Conservation (phyloP, 1,139 yeast species). For the Candida mesenterica region DNA sequence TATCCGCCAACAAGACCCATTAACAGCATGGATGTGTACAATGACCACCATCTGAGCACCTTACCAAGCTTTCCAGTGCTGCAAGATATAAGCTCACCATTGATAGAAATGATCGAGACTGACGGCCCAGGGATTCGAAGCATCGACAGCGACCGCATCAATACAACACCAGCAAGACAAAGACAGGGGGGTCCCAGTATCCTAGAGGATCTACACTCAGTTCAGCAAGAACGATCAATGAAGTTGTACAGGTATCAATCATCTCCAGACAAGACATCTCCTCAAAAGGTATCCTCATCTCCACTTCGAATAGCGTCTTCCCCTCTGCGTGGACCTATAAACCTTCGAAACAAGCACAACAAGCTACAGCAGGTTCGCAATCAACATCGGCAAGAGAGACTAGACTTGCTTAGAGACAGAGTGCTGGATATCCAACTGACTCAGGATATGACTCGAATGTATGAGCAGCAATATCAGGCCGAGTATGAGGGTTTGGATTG, state of each 20-base stretch:
- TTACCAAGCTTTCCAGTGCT: background rate
- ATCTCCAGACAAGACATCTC: conserved; percentile 7
- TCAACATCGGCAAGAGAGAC: conserved; percentile 25
- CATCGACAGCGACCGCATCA: background rate
- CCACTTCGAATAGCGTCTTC: background rate
- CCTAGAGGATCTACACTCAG: conserved; percentile 10
- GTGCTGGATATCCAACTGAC: conserved; percentile 23
- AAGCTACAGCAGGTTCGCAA: conserved; percentile 29
- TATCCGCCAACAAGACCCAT: background rate
- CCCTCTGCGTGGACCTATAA: conserved; percentile 11
- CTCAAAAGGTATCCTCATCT: background rate
- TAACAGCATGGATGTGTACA: background rate
- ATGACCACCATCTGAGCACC: background rate
- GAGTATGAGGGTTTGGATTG: conserved; percentile 22
- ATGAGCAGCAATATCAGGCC: conserved; percentile 18
- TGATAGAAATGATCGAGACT: too few species aligned
- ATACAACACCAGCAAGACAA: background rate
- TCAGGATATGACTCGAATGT: conserved; percentile 17
- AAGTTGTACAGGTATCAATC: conserved; percentile 8
- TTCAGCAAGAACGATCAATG: conserved; percentile 11
- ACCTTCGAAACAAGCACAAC: conserved; percentile 28
- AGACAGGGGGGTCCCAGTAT: conserved; percentile 1
- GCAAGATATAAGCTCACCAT: too few species aligned
- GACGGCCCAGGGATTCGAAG: too few species aligned
- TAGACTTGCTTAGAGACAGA: conserved; percentile 25